phyloP scores from a whole-genome alignment of 345 rosid species.

The Eucalyptus leucophloia region DNA sequence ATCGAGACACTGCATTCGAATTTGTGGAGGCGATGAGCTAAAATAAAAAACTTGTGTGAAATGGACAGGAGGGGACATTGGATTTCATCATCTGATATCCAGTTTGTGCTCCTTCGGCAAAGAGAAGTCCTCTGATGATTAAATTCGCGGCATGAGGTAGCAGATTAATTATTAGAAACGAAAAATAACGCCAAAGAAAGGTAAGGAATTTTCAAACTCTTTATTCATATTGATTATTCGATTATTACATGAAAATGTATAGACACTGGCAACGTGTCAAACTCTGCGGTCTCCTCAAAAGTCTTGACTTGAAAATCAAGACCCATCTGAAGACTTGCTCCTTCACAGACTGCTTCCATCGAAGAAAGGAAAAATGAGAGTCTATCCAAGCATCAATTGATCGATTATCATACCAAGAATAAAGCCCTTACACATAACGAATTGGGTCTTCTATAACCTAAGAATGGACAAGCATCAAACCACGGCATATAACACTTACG shows the following conservation, averaged over 20 bases:
- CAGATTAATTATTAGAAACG: too few species aligned
- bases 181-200: too few species aligned
- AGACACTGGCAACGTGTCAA: too few species aligned
- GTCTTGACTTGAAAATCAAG: neutral
- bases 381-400: neutral
- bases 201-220: too few species aligned
- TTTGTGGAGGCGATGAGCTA: too few species aligned
- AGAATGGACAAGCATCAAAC: neutral
- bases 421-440: neutral
- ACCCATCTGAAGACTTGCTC: neutral
- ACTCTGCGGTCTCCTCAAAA: neutral
- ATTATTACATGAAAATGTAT: too few species aligned
- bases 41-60: too few species aligned
- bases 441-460: neutral
- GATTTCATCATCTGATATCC: too few species aligned
- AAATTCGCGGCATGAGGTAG: neutral
- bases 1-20: too few species aligned
- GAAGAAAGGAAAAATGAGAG: neutral
- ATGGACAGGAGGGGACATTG: too few species aligned
- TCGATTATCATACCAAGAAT: neutral
- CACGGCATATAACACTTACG: neutral
- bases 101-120: too few species aligned
- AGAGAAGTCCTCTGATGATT: neutral
- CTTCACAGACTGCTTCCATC: neutral
- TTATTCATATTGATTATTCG: too few species aligned